Percentiles rank a stretch among this genome's conserved stretches.
Evolutionary conservation across 1,284 basidiomycete genomes (phyloP).

Genomic region (Boletus albobrunnescens): DNA sequence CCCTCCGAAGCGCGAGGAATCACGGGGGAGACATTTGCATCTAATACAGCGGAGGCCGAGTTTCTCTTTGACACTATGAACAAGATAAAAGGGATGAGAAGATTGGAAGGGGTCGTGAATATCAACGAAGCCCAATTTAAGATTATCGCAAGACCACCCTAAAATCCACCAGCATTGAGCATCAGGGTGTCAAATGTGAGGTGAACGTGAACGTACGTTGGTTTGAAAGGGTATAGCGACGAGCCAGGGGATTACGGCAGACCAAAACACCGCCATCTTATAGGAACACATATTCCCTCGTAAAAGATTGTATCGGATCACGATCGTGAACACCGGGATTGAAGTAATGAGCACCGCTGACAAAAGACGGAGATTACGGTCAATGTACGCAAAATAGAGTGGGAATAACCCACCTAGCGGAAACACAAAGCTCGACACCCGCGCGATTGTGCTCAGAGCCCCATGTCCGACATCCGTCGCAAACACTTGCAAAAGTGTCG

Average conservation of each 20-base stretch:
- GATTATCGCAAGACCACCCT: slow-evolving; percentile 16
- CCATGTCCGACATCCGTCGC: slow-evolving; percentile 2
- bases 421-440: slow-evolving; percentile 22
- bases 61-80: slow-evolving; percentile 22
- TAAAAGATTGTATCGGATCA: slow-evolving; percentile 27
- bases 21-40: slow-evolving; percentile 8
- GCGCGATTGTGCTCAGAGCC: slow-evolving; percentile 5
- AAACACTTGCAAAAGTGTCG: slow-evolving; percentile 21
- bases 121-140: slow-evolving; percentile 28
- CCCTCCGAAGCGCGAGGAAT: neutral
- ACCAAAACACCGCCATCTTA: slow-evolving; percentile 24
- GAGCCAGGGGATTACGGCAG: slow-evolving; percentile 24
- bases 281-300: slow-evolving; percentile 27
- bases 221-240: slow-evolving; percentile 26
- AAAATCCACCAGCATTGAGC: neutral
- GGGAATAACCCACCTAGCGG: slow-evolving; percentile 17
- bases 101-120: slow-evolving; percentile 23
- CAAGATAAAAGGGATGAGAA: slow-evolving; percentile 23
- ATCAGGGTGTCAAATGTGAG: neutral
- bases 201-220: slow-evolving; percentile 14
- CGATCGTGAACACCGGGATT: slow-evolving; percentile 23
- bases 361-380: neutral
- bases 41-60: slow-evolving; percentile 20
- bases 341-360: slow-evolving; percentile 29
- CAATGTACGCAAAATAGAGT: neutral